Conservation (phyloP, 2,329 filamentous ascomycete genomes). For the Exophiala sp. region DNA sequence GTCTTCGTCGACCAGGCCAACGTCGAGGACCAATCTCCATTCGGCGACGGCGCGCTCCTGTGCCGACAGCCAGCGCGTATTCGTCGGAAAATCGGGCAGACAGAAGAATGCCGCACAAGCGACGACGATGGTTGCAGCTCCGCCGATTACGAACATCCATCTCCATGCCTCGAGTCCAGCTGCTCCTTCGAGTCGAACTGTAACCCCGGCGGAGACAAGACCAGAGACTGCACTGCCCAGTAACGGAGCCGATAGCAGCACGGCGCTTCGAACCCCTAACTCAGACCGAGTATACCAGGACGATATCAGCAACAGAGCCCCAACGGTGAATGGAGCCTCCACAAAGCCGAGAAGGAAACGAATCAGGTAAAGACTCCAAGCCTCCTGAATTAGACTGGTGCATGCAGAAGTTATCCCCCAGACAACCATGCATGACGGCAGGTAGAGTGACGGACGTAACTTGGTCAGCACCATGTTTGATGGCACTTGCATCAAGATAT, state of each 20-base stretch:
- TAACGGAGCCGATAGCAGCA: constrained; percentile 56
- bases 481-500: constrained; percentile 52
- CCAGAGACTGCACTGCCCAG: constrained; percentile 46
- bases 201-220: constrained; percentile 6
- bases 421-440: constrained; percentile 5
- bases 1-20: constrained; percentile 11
- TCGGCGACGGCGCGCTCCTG: constrained; percentile 52
- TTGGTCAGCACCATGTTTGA: constrained; percentile 32
- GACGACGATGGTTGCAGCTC: constrained; percentile 56
- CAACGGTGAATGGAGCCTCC: constrained; percentile 51
- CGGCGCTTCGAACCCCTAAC: constrained; percentile 48
- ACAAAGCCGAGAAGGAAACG: constrained; percentile 41
- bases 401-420: constrained; percentile 7
- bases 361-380: constrained; percentile 15
- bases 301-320: constrained; percentile 53
- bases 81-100: constrained; percentile 61
- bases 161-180: constrained; percentile 10
- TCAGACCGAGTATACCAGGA: constrained; percentile 47
- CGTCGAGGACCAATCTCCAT: constrained; percentile 19
- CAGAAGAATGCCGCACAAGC: constrained; percentile 54
- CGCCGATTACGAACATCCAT: constrained; percentile 52
- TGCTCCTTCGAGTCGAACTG: constrained; percentile 5
- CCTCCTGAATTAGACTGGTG: constrained; percentile 3
- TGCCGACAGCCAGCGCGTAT: constrained; percentile 54
- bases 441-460: constrained; percentile 14